Conservation (phyloP, 768 basidiomycete species). For the Candolleomyces aberdarensis region DNA sequence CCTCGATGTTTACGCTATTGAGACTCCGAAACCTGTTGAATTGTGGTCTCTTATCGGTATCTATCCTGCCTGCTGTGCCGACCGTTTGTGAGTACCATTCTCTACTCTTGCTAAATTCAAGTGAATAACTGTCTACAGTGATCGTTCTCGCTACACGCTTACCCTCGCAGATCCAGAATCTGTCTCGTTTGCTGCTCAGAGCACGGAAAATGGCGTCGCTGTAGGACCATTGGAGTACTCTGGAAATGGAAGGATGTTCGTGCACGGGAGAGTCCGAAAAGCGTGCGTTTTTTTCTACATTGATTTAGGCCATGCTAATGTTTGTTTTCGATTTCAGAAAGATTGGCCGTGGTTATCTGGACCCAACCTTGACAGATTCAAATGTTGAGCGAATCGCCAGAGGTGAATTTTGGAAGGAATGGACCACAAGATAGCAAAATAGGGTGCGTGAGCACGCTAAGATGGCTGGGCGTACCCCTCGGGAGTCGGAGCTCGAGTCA, state of each 20-base stretch:
- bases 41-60: background rate
- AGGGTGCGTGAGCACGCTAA: too few relatives aligned
- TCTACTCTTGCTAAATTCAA: background rate
- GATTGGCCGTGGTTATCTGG: too few relatives aligned
- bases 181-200: background rate
- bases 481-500: too few relatives aligned
- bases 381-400: too few relatives aligned
- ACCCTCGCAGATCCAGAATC: background rate
- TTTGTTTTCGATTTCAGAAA: too few relatives aligned
- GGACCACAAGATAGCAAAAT: too few relatives aligned
- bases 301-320: too few relatives aligned
- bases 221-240: background rate
- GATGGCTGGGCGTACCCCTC: too few relatives aligned
- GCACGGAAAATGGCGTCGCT: background rate
- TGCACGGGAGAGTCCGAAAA: background rate
- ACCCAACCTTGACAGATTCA: too few relatives aligned
- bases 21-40: background rate
- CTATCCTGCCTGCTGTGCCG: background rate
- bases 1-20: background rate
- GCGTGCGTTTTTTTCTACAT: too few relatives aligned
- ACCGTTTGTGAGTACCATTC: background rate
- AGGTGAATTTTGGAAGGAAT: too few relatives aligned
- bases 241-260: background rate
- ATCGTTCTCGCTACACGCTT: background rate
- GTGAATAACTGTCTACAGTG: background rate